Evolutionary conservation across 164 flowering plant genomes (phyloP).

Genomic region (Litsea cubeba): DNA sequence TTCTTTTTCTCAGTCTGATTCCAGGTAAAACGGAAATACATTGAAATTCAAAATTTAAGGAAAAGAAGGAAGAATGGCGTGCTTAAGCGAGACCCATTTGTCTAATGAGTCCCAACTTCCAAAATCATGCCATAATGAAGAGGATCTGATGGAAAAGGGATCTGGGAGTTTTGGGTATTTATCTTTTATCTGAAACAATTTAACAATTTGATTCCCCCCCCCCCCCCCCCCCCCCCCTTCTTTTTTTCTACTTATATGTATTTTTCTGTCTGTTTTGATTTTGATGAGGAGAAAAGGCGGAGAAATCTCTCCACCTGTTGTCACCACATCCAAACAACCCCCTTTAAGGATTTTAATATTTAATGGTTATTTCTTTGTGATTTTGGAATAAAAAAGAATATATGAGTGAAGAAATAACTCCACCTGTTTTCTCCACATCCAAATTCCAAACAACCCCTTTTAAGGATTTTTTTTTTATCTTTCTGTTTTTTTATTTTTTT

Average conservation of each 20-base stretch:
- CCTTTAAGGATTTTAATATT: not conserved
- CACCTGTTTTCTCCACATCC: not conserved
- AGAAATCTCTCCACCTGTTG: not conserved
- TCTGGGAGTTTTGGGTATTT: conserved; percentile 42
- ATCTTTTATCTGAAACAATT: not conserved
- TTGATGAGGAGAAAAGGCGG: not conserved
- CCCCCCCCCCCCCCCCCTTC: too few relatives aligned
- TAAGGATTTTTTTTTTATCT: not conserved
- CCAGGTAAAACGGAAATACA: not conserved
- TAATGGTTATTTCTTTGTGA: too few relatives aligned
- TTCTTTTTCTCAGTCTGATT: not conserved
- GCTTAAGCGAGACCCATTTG: not conserved
- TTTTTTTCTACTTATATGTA: not conserved
- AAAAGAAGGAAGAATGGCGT: conserved; percentile 12
- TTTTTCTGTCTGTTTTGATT: not conserved
- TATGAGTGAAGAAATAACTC: too few relatives aligned
- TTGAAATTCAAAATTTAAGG: not conserved
- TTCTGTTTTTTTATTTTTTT: not conserved
- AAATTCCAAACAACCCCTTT: too few relatives aligned
- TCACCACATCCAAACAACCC: too few relatives aligned
- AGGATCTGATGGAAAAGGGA: conserved; percentile 21
- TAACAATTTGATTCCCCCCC: too few relatives aligned
- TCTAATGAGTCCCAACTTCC: not conserved
- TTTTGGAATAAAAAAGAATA: too few relatives aligned
- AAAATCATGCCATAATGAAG: conserved; percentile 5